A percentile compares a stretch with the other conserved stretches of the same genome.
Conservation (phyloP, 441 rosid species). For the Populus trichocarpa region DNA sequence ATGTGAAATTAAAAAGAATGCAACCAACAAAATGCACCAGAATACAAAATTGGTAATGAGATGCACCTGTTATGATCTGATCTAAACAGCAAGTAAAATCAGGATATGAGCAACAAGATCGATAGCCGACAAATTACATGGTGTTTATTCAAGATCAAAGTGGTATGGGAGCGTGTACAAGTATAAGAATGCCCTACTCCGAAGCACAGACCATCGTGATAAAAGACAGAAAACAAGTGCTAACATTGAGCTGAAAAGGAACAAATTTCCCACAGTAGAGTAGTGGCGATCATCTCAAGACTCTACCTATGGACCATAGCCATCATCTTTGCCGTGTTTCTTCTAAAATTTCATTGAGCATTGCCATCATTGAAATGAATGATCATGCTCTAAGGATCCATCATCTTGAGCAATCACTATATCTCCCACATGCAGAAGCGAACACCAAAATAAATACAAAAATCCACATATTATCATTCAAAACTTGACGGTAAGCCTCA, state of each 20-base stretch:
- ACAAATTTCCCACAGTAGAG: background rate
- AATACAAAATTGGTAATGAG: background rate
- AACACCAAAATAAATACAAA: background rate
- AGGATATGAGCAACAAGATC: background rate
- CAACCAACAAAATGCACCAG: background rate
- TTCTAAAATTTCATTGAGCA: background rate
- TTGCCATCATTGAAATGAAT: background rate
- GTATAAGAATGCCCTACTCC: background rate
- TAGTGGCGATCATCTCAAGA: background rate
- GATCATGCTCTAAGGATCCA: background rate
- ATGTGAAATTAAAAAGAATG: background rate
- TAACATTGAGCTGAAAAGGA: background rate
- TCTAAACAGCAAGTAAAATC: background rate
- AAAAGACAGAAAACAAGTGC: background rate
- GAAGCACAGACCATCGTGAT: background rate
- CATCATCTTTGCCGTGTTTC: background rate
- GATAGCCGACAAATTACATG: background rate
- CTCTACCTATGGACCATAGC: background rate
- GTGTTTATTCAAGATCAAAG: background rate
- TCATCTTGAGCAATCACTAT: background rate
- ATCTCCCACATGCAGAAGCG: background rate
- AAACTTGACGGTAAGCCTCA: background rate
- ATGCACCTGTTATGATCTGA: background rate
- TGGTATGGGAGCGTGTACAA: background rate
- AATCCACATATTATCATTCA: background rate